These are phyloP conservation scores for Eimeria zaria DNA, from an alignment of 169 alveolate genomes.

Conservation along the genomic window DNA sequence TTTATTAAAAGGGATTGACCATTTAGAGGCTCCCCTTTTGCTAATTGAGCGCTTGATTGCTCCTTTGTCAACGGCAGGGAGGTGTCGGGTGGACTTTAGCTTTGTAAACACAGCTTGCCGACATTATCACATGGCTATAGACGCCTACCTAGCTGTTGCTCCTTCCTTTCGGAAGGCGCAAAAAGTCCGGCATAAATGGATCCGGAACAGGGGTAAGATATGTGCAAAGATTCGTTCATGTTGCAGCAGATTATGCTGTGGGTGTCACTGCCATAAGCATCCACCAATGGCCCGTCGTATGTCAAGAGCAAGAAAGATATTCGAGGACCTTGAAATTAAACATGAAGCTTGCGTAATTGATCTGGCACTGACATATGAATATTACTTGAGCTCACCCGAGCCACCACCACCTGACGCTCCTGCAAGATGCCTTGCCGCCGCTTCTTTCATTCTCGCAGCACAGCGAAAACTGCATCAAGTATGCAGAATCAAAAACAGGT, in stretches of 20 bases:
- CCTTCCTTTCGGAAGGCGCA: slow-evolving; percentile 72
- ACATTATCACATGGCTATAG: slow-evolving; percentile 64
- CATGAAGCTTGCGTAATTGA: slow-evolving; percentile 67
- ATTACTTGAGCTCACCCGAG: slow-evolving; percentile 71
- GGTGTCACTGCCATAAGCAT: slow-evolving; percentile 75
- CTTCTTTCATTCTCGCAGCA: slow-evolving; percentile 46
- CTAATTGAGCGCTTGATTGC: slow-evolving; percentile 69
- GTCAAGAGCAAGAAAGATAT: slow-evolving; percentile 66
- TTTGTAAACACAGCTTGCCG: slow-evolving; percentile 74
- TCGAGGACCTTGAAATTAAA: slow-evolving; percentile 60
- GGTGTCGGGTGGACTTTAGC: slow-evolving; percentile 58
- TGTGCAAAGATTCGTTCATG: slow-evolving; percentile 57
- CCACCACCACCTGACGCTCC: slow-evolving; percentile 78
- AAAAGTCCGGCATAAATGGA: slow-evolving; percentile 60
- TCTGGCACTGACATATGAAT: slow-evolving; percentile 56
- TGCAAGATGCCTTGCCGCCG: slow-evolving; percentile 74
- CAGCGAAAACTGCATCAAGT: slow-evolving; percentile 72
- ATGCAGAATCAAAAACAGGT: neutral
- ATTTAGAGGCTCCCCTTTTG: slow-evolving; percentile 61
- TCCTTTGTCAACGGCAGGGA: slow-evolving; percentile 24
- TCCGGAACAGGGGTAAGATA: slow-evolving; percentile 60
- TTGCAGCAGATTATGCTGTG: slow-evolving; percentile 69
- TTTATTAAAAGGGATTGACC: slow-evolving; percentile 66
- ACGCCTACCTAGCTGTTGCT: slow-evolving; percentile 58
- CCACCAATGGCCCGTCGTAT: slow-evolving; percentile 80